Evolutionary conservation across 2,329 filamentous ascomycete genomes (phyloP).

Genomic region (Aspergillus sergii): DNA sequence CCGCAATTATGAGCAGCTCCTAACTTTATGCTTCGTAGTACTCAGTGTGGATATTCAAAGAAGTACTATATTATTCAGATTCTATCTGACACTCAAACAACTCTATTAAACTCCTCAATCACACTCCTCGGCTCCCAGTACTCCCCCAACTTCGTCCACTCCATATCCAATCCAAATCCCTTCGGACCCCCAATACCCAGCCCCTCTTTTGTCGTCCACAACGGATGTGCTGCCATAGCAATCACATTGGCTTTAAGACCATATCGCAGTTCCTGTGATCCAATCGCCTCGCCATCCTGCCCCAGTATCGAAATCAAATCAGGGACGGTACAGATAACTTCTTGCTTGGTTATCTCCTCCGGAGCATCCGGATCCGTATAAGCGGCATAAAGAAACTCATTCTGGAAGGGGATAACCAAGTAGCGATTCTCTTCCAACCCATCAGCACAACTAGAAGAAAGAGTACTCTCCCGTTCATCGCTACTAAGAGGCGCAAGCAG

Average conservation of each 20-base stretch:
- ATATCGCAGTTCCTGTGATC: conserved; percentile 55
- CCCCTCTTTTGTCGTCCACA: conserved; percentile 50
- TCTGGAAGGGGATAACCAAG: conserved; percentile 30
- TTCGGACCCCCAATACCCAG: conserved; percentile 45
- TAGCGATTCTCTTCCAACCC: neutral
- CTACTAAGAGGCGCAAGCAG: conserved; percentile 29
- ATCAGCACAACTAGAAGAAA: neutral
- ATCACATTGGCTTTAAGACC: conserved; percentile 56
- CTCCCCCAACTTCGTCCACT: conserved; percentile 24
- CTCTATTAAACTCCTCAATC: conserved; percentile 7
- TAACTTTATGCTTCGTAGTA: neutral
- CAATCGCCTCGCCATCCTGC: conserved; percentile 53
- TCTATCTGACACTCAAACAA: neutral
- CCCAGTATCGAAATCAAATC: conserved; percentile 43
- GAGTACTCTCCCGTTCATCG: conserved; percentile 23
- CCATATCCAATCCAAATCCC: conserved; percentile 35
- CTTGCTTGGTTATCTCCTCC: neutral
- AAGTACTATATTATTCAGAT: neutral
- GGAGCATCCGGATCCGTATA: conserved; percentile 16
- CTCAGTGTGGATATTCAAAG: neutral
- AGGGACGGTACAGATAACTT: conserved; percentile 32
- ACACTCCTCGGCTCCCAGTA: conserved; percentile 25
- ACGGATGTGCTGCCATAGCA: conserved; percentile 52
- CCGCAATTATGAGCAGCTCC: neutral
- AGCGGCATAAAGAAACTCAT: conserved; percentile 33